Evolutionary conservation across 495 filamentous ascomycete species (phyloP).

Genomic region (Friedmanniomyces simplex): DNA sequence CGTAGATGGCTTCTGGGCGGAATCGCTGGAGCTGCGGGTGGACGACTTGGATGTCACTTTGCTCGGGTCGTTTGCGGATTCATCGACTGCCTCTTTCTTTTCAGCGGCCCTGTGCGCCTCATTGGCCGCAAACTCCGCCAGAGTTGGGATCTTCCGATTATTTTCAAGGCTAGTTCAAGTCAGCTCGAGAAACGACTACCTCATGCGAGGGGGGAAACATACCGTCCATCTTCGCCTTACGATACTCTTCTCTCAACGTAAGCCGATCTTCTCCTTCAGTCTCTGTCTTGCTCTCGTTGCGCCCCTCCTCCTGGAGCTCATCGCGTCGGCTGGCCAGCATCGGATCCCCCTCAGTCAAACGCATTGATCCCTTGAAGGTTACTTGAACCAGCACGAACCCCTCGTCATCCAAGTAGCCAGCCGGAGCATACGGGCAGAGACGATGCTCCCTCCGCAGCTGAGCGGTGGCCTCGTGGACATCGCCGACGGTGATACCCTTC

Average conservation of each 20-base stretch:
- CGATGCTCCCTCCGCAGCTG: neutral
- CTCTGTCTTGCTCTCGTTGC: neutral
- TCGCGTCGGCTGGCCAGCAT: neutral
- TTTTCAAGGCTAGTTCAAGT: neutral
- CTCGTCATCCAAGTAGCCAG: neutral
- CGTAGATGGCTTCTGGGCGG: no score
- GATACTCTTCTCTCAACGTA: neutral
- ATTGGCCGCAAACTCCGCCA: neutral
- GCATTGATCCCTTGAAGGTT: neutral
- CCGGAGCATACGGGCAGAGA: neutral
- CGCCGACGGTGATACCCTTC: neutral
- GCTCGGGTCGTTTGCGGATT: no score
- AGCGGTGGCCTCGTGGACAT: neutral
- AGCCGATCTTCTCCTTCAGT: neutral
- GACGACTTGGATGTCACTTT: no score
- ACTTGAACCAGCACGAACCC: neutral
- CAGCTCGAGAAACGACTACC: neutral
- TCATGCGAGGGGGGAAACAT: neutral
- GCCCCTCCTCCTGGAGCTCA: neutral
- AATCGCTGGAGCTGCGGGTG: no score
- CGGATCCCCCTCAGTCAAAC: neutral
- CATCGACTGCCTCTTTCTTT: no score
- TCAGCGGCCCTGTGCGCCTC: neutral
- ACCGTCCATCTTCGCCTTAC: neutral
- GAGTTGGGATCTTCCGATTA: neutral